A percentile compares a stretch with the other conserved stretches of the same genome.
Evolutionary conservation across 768 basidiomycete genomes (phyloP).

Genomic region (Leccinum obscurum): DNA sequence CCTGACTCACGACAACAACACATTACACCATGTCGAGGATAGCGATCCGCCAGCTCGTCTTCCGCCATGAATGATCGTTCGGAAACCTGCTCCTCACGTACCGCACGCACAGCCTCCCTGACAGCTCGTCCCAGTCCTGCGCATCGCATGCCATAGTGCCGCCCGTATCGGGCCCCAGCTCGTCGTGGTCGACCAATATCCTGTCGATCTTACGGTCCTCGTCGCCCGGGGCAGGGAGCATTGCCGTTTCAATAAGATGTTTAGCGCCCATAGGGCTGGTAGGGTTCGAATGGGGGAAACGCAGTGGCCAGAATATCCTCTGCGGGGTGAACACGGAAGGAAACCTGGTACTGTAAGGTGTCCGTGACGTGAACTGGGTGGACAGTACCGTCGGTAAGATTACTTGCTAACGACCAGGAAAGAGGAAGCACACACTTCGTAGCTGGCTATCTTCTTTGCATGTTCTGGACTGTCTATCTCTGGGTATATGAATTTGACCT

Average conservation of each 20-base stretch:
- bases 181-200: conserved; percentile 25
- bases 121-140: conserved; percentile 35
- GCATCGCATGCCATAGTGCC: conserved; percentile 18
- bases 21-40: conserved; percentile 28
- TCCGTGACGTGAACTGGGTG: conserved; percentile 22
- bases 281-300: conserved; percentile 12
- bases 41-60: conserved; percentile 22
- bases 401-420: background rate
- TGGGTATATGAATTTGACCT: conserved; percentile 27
- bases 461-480: conserved; percentile 22
- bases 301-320: conserved; percentile 31
- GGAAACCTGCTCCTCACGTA: conserved; percentile 23
- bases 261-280: conserved; percentile 9
- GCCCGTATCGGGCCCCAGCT: conserved; percentile 9
- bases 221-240: conserved; percentile 16
- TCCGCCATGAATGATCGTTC: conserved; percentile 27
- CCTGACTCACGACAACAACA: background rate
- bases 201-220: conserved; percentile 22
- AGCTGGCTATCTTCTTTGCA: conserved; percentile 16
- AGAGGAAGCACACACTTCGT: conserved; percentile 16
- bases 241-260: conserved; percentile 25
- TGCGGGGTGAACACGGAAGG: conserved; percentile 28
- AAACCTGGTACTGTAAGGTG: conserved; percentile 16
- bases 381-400: background rate
- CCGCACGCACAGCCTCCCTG: conserved; percentile 30